Base-by-base conservation (phyloP, 1,284 basidiomycete species). In the Ustilago tritici region DNA sequence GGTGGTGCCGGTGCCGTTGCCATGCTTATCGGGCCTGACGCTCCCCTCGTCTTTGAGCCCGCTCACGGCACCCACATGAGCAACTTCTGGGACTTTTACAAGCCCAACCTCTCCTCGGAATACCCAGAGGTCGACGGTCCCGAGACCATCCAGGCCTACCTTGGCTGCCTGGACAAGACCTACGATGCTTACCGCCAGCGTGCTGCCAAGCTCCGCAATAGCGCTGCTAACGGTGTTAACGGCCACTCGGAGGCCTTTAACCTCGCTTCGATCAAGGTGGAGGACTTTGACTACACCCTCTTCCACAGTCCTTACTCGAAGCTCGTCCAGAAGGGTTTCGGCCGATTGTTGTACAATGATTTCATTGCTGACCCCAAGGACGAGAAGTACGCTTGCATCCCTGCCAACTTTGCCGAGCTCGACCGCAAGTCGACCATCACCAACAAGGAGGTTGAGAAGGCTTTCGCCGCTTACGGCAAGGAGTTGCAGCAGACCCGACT, bases 71-170 rank as follows among this genome's bases (percentile, higher is more conserved):
- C 92, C 61, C 94, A 97, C 89, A 98, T 99, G 93, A 92, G 92
- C 82, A 97, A 99, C 89, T 93, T 92, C 1, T 98, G 96, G 89
- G 83, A 83, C 76, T 85, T 85, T 58, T 86, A 84, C 84, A 86
- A 86, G 82, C 84, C 84, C 62, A 82, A 86, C 79, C 78, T 86
- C 41, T 80, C 77, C 19, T 85, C 84, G 17, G 95, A 96, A 87
- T 95, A 98, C 89, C 96, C 96, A 76, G 93, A 94, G 83, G 97
- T 99, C 63, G 96, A 99, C 87, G 96, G 96, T 7, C 96, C 96
- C 17, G 92, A 97, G 79, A 98, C 97, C 32, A 93, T 98, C 77
- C 93, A 93, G 66, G 94, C 95, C 59, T 99, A 99, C 89, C 92
- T 97, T 80, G 92, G 93, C 73, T 95, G 95, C 58, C 91, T 99